These are phyloP conservation scores for Grosmannia huntii DNA, from an alignment of 2,329 filamentous ascomycete genomes.

Conservation along the genomic window DNA sequence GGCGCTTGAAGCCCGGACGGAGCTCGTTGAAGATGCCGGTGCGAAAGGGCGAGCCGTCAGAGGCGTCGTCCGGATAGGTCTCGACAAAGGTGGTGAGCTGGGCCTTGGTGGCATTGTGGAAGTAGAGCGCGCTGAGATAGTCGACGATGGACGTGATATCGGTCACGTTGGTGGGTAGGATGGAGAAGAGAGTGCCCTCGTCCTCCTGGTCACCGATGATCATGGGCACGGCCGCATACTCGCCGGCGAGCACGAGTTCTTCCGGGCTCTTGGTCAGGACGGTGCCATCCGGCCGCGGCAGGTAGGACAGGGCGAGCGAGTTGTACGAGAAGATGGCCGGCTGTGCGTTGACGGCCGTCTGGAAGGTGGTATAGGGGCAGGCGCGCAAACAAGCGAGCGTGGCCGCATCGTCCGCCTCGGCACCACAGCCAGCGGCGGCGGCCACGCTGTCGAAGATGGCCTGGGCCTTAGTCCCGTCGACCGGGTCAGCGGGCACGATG, in stretches of 20 bases:
- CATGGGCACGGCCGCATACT: slow-evolving; percentile 35
- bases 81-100: slow-evolving; percentile 44
- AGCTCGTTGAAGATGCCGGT: slow-evolving; percentile 55
- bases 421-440: slow-evolving; percentile 45
- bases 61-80: slow-evolving; percentile 45
- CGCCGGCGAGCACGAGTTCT: slow-evolving; percentile 34
- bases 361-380: slow-evolving; percentile 44
- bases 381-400: slow-evolving; percentile 54
- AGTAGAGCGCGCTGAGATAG: slow-evolving; percentile 51
- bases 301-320: slow-evolving; percentile 57
- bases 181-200: slow-evolving; percentile 62
- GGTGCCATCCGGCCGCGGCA: slow-evolving; percentile 59
- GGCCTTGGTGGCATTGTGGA: slow-evolving; percentile 37
- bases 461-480: slow-evolving; percentile 56
- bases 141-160: slow-evolving; percentile 43
- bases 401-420: slow-evolving; percentile 36
- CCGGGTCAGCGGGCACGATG: slow-evolving; percentile 45
- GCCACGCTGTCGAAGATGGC: slow-evolving; percentile 50
- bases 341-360: slow-evolving; percentile 57
- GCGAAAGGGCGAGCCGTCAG: slow-evolving; percentile 57
- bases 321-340: slow-evolving; percentile 54
- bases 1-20: slow-evolving; percentile 65
- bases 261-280: slow-evolving; percentile 53
- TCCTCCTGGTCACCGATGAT: slow-evolving; percentile 66
- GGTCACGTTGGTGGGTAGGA: slow-evolving; percentile 57